Percentiles rank a stretch among this genome's conserved stretches.
phyloP scores from a whole-genome alignment of 2,329 filamentous ascomycete genomes.

The Diplodia mutila region DNA sequence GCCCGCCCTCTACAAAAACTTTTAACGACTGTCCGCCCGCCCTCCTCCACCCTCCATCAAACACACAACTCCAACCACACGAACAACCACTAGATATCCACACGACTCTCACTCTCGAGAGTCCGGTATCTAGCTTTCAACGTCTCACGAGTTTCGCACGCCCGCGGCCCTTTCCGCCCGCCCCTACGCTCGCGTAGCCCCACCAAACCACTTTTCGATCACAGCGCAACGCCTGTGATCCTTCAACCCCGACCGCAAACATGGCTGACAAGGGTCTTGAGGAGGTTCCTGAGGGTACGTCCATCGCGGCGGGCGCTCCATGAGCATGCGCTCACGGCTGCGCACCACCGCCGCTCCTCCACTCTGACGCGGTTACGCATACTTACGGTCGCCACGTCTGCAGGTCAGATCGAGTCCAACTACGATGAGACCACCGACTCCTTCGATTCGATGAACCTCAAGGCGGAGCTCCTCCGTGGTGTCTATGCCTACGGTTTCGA shows the following conservation, averaged over 20 bases:
- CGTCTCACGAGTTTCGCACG: constrained; percentile 32
- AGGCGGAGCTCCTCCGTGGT: constrained; percentile 95
- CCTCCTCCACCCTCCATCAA: constrained; percentile 34
- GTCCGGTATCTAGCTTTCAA: constrained; percentile 52
- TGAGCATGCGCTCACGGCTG: not conserved
- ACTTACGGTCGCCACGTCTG: constrained; percentile 37
- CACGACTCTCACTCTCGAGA: constrained; percentile 50
- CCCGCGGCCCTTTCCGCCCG: constrained; percentile 46
- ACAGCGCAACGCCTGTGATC: constrained; percentile 71
- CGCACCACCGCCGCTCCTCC: constrained; percentile 14
- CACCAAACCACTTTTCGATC: constrained; percentile 39
- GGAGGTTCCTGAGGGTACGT: constrained; percentile 93
- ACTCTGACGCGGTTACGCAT: constrained; percentile 1
- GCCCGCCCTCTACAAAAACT: constrained; percentile 26
- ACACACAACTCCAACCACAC: constrained; percentile 32
- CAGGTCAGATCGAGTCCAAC: constrained; percentile 99
- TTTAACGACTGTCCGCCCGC: constrained; percentile 32
- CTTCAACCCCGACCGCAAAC: constrained; percentile 68
- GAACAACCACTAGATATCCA: constrained; percentile 45
- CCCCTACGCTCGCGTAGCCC: constrained; percentile 47
- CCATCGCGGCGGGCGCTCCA: constrained; percentile 18
- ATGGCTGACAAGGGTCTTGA: constrained; percentile 99
- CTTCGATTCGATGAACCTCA: constrained; percentile 97
- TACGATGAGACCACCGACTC: constrained; percentile 99
- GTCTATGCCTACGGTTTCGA: constrained; percentile 99